Evolutionary conservation across 148 eudicot species (phyloP).

Genomic region (Cornus controversa): DNA sequence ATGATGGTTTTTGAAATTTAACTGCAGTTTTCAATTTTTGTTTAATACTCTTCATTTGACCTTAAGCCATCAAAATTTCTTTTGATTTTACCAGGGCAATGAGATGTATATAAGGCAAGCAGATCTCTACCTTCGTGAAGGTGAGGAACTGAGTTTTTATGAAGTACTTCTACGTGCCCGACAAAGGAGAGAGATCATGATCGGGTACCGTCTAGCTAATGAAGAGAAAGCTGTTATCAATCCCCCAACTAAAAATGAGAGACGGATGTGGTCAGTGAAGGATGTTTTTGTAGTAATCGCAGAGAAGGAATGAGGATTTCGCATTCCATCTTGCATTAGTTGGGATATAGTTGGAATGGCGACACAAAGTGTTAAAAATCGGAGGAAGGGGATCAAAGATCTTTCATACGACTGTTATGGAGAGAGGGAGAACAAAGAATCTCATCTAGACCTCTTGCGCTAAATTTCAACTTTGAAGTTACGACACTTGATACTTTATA

Average conservation of each 20-base stretch:
- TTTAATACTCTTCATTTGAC: not conserved
- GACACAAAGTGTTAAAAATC: not conserved
- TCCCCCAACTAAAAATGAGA: conserved; percentile 43
- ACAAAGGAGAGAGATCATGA: conserved; percentile 52
- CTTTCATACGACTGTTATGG: not conserved
- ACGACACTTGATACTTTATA: not conserved
- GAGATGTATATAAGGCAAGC: conserved; percentile 62
- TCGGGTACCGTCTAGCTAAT: conserved; percentile 43
- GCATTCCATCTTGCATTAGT: not conserved
- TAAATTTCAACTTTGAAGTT: not conserved
- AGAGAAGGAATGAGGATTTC: conserved; percentile 43
- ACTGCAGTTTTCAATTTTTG: not conserved
- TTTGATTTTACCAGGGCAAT: conserved; percentile 35
- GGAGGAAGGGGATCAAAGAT: not conserved
- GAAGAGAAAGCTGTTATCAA: conserved; percentile 57
- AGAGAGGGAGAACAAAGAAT: not conserved
- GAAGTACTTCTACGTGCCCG: conserved; percentile 54
- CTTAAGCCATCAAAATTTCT: not conserved
- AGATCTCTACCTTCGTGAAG: conserved; percentile 43
- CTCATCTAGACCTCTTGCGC: not conserved
- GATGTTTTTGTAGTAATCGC: conserved; percentile 60
- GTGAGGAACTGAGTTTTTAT: conserved; percentile 55
- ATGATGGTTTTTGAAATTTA: not conserved
- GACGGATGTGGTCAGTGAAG: conserved; percentile 39
- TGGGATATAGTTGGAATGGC: not conserved